Percentiles rank a stretch among this genome's conserved stretches.
phyloP scores from a whole-genome alignment of 768 basidiomycete genomes.

The Tephrocybe sp. region DNA sequence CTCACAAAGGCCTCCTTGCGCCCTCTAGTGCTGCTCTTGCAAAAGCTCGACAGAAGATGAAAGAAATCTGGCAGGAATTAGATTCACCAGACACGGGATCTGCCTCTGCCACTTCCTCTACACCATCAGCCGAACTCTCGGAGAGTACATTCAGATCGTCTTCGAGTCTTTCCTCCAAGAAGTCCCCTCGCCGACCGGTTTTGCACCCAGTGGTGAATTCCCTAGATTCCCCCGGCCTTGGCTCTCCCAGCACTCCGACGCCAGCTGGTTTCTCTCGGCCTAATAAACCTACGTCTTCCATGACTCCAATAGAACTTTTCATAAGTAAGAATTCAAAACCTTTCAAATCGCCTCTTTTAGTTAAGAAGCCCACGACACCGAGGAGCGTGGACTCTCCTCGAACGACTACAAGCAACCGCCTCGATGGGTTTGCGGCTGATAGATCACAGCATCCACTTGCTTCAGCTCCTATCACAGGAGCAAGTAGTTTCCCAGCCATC shows the following conservation, averaged over 20 bases:
- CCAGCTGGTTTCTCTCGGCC: slow-evolving; percentile 30
- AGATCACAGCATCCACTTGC: slow-evolving; percentile 38
- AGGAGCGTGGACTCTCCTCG: slow-evolving; percentile 6
- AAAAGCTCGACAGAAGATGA: slow-evolving; percentile 53
- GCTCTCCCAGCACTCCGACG: slow-evolving; percentile 41
- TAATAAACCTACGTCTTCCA: slow-evolving; percentile 6
- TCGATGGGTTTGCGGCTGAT: slow-evolving; percentile 16
- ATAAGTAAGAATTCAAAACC: slow-evolving; percentile 29
- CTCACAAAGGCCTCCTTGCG: slow-evolving; percentile 37
- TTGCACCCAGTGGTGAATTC: slow-evolving; percentile 39
- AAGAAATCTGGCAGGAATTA: slow-evolving; percentile 46
- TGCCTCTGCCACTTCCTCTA: slow-evolving; percentile 1
- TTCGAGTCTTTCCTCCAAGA: slow-evolving; percentile 16
- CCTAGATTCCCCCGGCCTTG: slow-evolving; percentile 26
- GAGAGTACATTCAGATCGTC: slow-evolving; percentile 30
- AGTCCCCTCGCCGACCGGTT: slow-evolving; percentile 30
- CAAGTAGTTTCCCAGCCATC: background rate
- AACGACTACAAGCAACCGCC: slow-evolving; percentile 25
- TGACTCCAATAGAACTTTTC: slow-evolving; percentile 8
- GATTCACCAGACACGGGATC: slow-evolving; percentile 14
- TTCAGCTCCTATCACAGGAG: slow-evolving; percentile 21
- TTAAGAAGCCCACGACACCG: slow-evolving; percentile 21
- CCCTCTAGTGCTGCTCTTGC: slow-evolving; percentile 58
- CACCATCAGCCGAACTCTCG: slow-evolving; percentile 12
- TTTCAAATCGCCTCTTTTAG: slow-evolving; percentile 46